phyloP scores from a whole-genome alignment of 495 filamentous ascomycete genomes.

The Lophiostoma macrostomum region DNA sequence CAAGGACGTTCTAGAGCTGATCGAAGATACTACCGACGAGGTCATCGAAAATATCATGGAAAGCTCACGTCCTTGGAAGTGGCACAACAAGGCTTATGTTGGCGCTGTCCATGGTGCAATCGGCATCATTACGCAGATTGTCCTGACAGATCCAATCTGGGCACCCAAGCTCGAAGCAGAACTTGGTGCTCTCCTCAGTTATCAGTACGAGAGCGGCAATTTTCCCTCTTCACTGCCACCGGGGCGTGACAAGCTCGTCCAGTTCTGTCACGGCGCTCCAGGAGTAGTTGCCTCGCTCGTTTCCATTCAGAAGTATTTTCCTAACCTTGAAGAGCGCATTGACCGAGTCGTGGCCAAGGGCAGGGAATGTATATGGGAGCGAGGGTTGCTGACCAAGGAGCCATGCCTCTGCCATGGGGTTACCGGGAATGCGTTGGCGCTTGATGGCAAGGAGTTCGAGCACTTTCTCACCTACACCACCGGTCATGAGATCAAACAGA shows the following conservation, averaged over 20 bases:
- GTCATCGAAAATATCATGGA: constrained; percentile 46
- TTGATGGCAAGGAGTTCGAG: constrained; percentile 44
- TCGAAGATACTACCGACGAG: constrained; percentile 43
- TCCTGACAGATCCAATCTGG: constrained; percentile 48
- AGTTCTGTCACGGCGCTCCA: constrained; percentile 66
- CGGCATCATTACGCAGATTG: constrained; percentile 62
- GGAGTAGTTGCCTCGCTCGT: constrained; percentile 56
- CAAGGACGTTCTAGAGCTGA: constrained; percentile 36
- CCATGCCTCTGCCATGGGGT: constrained; percentile 64
- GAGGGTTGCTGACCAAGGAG: constrained; percentile 59
- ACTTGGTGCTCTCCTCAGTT: constrained; percentile 48
- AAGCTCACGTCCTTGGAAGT: constrained; percentile 52
- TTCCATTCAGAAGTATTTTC: constrained; percentile 50
- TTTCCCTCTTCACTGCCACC: constrained; percentile 44
- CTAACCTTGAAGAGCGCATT: constrained; percentile 46
- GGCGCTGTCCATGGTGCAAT: constrained; percentile 62
- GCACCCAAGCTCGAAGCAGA: constrained; percentile 44
- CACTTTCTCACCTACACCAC: constrained; percentile 54
- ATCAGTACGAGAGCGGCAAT: constrained; percentile 46
- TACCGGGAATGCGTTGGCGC: constrained; percentile 57
- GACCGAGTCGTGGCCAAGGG: constrained; percentile 48
- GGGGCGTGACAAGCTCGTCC: constrained; percentile 52
- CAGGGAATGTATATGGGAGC: constrained; percentile 47
- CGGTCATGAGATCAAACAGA: constrained; percentile 49
- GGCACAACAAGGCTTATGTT: constrained; percentile 56